Base-by-base conservation (phyloP, 2,329 filamentous ascomycete species). In the Parastagonospora nodorum region DNA sequence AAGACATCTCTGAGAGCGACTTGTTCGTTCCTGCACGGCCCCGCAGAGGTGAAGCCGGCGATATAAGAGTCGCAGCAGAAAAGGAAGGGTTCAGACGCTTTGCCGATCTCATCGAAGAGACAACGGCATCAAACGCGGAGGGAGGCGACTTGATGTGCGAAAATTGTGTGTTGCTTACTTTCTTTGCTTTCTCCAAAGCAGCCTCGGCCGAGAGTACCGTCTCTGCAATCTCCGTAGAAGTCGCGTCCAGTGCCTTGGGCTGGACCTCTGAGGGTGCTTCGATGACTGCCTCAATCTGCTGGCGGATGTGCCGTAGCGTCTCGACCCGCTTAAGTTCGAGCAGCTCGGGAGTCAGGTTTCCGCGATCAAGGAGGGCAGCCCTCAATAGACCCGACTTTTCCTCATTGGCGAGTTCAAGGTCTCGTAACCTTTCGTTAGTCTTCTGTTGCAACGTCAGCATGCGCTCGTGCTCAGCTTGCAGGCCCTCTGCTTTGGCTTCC, bases 381-480 rank as follows among this genome's bases (percentile, higher is more conserved):
- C 68, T 63, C 29, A 75, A 55, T 5, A 74, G 60, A 42, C 68
- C 62, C 11, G 65, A 55, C 50, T 71, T 70, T 41, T 75, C 71
- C 12, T 73, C 71, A 24, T 71, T 68, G 33, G 63, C 63, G 16
- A 71, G 51, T 45, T 74, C 71, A 10, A 74, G 59, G 15, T 72
- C 68, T 50, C 66, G 63, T 28, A 71, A 50, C 50, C 64, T 68
- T 47, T 71, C 63, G 43, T 72, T 71, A 5, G 68, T 66, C 28
- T 62, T 61, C 35, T 73, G 66, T 36, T 74, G 66, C n/a, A 71
- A 50, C 8, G 64, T 55, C 11, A 74, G 56, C 45, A 74, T 60
- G 29, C 67, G 67, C 40, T 74, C 68, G 47, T 74, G 61, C 44
- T 74, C 69, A 4, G 70, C 61, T 53, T 69, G 69, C 19, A 73